phyloP scores from a whole-genome alignment of 495 filamentous ascomycete species.

The Aspergillus incahuasiensis region DNA sequence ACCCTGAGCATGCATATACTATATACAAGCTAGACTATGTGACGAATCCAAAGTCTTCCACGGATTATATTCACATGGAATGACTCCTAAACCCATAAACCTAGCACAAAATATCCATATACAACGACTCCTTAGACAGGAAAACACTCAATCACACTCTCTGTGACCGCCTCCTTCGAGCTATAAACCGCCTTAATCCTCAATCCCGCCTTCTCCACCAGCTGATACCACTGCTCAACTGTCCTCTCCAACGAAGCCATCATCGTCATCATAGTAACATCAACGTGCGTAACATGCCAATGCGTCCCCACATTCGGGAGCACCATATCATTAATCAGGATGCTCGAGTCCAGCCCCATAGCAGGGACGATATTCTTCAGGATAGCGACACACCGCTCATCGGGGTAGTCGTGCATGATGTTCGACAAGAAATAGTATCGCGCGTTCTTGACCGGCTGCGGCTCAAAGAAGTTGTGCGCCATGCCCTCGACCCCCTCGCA shows the following conservation, averaged over 20 bases:
- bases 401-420: neutral
- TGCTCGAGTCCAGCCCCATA: neutral
- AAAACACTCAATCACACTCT: neutral
- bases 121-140: neutral
- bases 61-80: neutral
- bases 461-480: neutral
- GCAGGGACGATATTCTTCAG: neutral
- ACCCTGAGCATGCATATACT: neutral
- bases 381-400: neutral
- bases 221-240: neutral
- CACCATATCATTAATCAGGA: neutral
- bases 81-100: too few relatives aligned
- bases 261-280: neutral
- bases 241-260: neutral
- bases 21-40: neutral
- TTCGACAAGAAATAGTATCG: neutral
- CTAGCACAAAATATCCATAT: too few relatives aligned
- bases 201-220: neutral
- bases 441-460: neutral
- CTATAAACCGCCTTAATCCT: neutral
- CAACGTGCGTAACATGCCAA: neutral
- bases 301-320: neutral
- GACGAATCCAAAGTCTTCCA: neutral
- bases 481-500: neutral
- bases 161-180: neutral